Base-by-base conservation (phyloP, 495 filamentous ascomycete species). In the Penicillium soppii region DNA sequence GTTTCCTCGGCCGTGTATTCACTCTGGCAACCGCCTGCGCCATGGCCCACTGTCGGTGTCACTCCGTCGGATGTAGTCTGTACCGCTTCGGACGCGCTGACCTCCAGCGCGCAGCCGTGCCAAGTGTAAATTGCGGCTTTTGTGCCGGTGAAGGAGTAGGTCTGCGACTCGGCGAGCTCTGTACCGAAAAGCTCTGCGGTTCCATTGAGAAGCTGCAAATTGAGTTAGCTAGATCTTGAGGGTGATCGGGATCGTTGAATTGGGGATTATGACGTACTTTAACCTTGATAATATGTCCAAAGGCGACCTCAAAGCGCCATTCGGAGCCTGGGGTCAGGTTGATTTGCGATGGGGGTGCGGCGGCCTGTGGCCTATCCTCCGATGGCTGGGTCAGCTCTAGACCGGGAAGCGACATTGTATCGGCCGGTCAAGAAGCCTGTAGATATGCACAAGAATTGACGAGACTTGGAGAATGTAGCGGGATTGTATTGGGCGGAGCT, bases 141-240 rank as follows among this genome's bases (percentile, higher is more conserved):
- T 29, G 81, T 84, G 16, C 90, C 88, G 25, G 78, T 77, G 69
- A 99, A 95, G 33, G 81, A 85, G 77, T 97, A 97, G 1, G 78
- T 76, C 47, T 87, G 84, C 50, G 85, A 87, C 10, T 82, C 79
- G 10, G 91, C 90, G 47, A 99, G 87, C 70, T 97, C 92, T 41
- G 91, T 94, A 64, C 95, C 95, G 72, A 97, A 96, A 61, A 95
- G 82, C 75, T 99, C 94, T 33, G 95, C 95, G 10, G 84, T 90
- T 56, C 94, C 94, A 30, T 78, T 79, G 32, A 88, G 68, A 17
- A 99, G 79, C 79, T 87, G 57, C 22, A 36, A 15, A 47, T 56
- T 45, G 26, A 16, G 67, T 75, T 41, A 61, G 56, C 15, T 9
- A 13, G n/a, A 37, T 26, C 35, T 16, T n/a, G 7, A 45, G 7